Evolutionary conservation across 257 asterid genomes (phyloP).

Genomic region (Ilex asprella): DNA sequence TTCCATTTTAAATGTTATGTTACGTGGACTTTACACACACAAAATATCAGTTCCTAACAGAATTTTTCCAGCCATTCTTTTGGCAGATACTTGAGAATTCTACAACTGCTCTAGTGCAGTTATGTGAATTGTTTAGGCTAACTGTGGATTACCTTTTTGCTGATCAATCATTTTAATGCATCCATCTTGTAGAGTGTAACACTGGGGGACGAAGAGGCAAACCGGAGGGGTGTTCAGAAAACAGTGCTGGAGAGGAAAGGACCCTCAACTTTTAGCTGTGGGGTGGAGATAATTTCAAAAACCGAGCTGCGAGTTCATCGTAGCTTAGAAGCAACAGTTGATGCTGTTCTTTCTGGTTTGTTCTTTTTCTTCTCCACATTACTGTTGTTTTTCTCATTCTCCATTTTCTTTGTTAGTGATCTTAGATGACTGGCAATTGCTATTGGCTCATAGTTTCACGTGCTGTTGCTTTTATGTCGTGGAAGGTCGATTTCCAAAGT

Average conservation of each 20-base stretch:
- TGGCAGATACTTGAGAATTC: no score
- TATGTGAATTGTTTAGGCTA: no score
- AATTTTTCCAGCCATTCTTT: no score
- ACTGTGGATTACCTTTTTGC: neutral
- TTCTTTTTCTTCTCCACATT: constrained; percentile 9
- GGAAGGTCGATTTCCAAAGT: constrained; percentile 67
- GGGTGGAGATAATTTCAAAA: constrained; percentile 89
- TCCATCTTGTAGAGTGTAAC: constrained; percentile 80
- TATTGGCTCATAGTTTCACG: constrained; percentile 8
- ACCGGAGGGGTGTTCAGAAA: constrained; percentile 91
- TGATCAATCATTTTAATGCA: neutral
- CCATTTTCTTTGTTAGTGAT: constrained; percentile 3
- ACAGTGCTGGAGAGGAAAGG: constrained; percentile 94
- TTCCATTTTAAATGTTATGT: no score
- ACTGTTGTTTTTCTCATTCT: constrained; percentile 4
- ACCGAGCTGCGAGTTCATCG: constrained; percentile 70
- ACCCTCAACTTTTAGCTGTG: constrained; percentile 84
- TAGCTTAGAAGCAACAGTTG: constrained; percentile 85
- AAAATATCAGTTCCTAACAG: no score
- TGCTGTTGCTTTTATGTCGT: constrained; percentile 17
- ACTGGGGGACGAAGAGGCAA: constrained; percentile 97
- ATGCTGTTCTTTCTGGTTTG: constrained; percentile 79
- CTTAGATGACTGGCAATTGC: constrained; percentile 4
- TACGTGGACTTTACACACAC: no score
- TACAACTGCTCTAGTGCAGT: no score